Base-by-base conservation (phyloP, 176 grass and related monocot species). In the Rhynchospora pubera region DNA sequence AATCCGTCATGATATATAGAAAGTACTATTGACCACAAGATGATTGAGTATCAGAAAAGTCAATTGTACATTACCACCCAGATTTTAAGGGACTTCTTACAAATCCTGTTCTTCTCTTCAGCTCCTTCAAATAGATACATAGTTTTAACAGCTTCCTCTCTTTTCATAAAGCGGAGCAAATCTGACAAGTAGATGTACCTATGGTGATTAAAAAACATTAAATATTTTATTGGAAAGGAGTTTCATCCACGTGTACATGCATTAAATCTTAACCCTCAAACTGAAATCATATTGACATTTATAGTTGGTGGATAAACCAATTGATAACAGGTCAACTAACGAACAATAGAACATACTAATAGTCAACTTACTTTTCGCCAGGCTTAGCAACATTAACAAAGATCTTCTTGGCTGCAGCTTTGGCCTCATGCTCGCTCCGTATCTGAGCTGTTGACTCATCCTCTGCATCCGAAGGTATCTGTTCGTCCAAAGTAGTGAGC, bases 101-200 rank as follows among this genome's bases (percentile, higher is more conserved):
- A 89, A 85, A 94, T 85, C 79, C 91, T 89, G 7, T 53, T 83
- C n/a, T 89, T 83, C 62, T 94, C 92, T 58, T 92, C 85, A 80
- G 83, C 92, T 84, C 90, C 95, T 85, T 91, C 95, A 84, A 98
- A 94, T 79, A 93, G 81, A 84, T 81, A 57, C 88, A 98, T 91
- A 43, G 88, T 82, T 81, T 87, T 91, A 56, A 63, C 22, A 21
- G 88, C 90, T 82, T 97, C 94, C 63, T 94, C 94, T 52, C 80
- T 53, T 53, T 71, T 88, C 88, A 98, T 93, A 86, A 98, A 98
- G 18, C 84, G 79, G 75, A 94, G 79, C 77, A 98, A 62, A 70
- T 98, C 92, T 16, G 79, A 81, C 87, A 90, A 86, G 76, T 93
- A 92, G 79, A 98, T 98, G 42, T 94, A 92, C 88, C 94, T 97